Base-by-base conservation (phyloP, 164 flowering plant species). In the Tinospora cordifolia region DNA sequence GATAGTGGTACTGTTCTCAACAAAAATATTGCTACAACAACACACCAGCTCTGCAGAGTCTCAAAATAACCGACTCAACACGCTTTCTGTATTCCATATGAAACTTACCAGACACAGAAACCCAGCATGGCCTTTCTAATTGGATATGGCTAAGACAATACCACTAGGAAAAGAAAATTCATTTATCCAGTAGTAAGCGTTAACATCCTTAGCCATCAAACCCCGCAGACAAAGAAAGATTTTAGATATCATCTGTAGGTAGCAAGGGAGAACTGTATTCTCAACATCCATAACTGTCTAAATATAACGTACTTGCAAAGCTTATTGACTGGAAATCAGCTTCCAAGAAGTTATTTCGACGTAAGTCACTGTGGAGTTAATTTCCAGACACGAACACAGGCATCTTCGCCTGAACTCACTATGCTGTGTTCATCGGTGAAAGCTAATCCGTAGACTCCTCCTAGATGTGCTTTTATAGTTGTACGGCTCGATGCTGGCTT, bases 341-440 rank as follows among this genome's bases (percentile, higher is more conserved):
- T n/a, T 54, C 25, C n/a, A 54, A 54, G 60, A 54, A 54, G 24
- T 54, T 7, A 54, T 19, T 54, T 24, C n/a, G 1, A 54, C 21
- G 10, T 17, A 6, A n/a, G 60, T 78, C 73, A 83, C 64, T 86
- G 86, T 36, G 84, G 81, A 15, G 78, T 75, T 71, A 89, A 15
- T 74, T 51, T 86, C 97, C 98, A 93, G 65, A 88, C 76, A 51
- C 97, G 92, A 25, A 93, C 80, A 78, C 88, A 93, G 34, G 97
- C 98, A 86, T 93, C 98, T 78, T 93, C 98, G 30, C 97, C 97
- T 26, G 97, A 87, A 74, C 95, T 92, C 46, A 86, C 89, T 38
- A 94, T 74, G 69, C 67, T 86, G 68, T 65, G 38, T 12, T 89
- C 87, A 76, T 94, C 97, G 59, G 81, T 79, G 70, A 92, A 94